Conservation (phyloP, 2,329 filamentous ascomycete genomes). For the Pestalotiopsis sp. region DNA sequence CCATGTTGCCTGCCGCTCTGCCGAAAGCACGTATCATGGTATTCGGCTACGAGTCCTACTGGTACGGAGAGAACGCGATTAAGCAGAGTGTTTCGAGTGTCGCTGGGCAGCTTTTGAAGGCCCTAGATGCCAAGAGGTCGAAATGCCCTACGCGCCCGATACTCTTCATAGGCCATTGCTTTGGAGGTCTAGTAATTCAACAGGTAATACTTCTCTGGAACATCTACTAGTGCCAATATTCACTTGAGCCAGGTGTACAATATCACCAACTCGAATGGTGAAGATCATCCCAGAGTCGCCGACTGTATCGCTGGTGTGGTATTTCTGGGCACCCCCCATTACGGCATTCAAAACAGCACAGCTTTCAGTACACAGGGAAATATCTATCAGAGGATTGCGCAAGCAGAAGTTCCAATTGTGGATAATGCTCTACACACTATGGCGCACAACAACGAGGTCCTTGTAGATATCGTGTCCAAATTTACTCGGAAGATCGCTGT, state of each 20-base stretch:
- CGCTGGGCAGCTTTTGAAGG: neutral
- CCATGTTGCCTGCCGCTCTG: neutral
- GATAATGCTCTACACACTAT: neutral
- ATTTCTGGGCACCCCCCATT: conserved; percentile 6
- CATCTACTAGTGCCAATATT: neutral
- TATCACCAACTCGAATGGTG: neutral
- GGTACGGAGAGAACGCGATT: neutral
- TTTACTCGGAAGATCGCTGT: neutral
- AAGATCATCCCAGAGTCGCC: neutral
- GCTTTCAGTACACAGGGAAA: neutral
- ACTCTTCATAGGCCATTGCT: conserved; percentile 1
- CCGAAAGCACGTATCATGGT: conserved; percentile 1
- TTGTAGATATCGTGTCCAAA: neutral
- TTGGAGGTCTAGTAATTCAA: neutral
- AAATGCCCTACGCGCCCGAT: neutral
- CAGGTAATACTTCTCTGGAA: neutral
- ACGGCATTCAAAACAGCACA: neutral
- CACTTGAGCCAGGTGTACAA: neutral
- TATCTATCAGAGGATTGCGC: neutral
- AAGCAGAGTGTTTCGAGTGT: neutral
- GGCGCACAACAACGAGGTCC: neutral
- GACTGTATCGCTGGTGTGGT: conserved; percentile 1
- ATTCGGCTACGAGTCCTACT: neutral
- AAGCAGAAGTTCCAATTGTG: neutral
- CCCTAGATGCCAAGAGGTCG: neutral